phyloP scores from a whole-genome alignment of 2,329 filamentous ascomycete species.

The Cephalotrichum gorgonifer region DNA sequence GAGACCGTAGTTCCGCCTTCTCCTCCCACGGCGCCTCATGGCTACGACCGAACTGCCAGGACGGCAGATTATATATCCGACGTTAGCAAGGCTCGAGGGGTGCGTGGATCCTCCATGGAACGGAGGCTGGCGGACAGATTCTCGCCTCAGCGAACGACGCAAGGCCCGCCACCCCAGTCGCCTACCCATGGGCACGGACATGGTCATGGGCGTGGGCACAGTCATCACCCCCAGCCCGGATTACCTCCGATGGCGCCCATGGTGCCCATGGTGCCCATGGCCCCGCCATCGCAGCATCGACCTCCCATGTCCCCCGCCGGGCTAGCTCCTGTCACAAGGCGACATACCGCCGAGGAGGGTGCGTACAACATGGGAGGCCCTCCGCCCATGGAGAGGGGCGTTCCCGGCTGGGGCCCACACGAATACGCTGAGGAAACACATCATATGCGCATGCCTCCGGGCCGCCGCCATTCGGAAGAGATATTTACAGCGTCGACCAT shows the following conservation, averaged over 20 bases:
- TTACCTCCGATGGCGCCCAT: background rate
- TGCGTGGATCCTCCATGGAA: slow-evolving; percentile 1
- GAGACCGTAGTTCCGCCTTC: background rate
- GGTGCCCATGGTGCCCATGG: background rate
- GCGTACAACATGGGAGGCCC: background rate
- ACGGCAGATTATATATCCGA: slow-evolving; percentile 5
- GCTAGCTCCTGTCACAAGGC: background rate
- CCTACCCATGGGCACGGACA: background rate
- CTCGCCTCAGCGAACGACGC: slow-evolving; percentile 1
- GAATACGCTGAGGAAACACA: background rate
- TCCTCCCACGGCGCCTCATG: slow-evolving; percentile 1
- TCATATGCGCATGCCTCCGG: background rate
- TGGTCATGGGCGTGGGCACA: too few species aligned
- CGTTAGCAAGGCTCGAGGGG: slow-evolving; percentile 4
- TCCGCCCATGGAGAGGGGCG: background rate
- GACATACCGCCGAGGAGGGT: slow-evolving; percentile 1
- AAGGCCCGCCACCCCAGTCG: background rate
- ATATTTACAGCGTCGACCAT: background rate
- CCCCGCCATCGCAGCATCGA: too few species aligned
- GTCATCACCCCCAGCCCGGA: background rate
- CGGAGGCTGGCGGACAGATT: slow-evolving; percentile 5
- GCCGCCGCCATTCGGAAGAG: slow-evolving; percentile 1
- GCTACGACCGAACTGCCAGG: background rate
- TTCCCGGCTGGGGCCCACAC: slow-evolving; percentile 1
- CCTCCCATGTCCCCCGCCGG: background rate